These are phyloP conservation scores for Gastrolobium villosum DNA, from an alignment of 306 rosid genomes.

Conservation along the genomic window DNA sequence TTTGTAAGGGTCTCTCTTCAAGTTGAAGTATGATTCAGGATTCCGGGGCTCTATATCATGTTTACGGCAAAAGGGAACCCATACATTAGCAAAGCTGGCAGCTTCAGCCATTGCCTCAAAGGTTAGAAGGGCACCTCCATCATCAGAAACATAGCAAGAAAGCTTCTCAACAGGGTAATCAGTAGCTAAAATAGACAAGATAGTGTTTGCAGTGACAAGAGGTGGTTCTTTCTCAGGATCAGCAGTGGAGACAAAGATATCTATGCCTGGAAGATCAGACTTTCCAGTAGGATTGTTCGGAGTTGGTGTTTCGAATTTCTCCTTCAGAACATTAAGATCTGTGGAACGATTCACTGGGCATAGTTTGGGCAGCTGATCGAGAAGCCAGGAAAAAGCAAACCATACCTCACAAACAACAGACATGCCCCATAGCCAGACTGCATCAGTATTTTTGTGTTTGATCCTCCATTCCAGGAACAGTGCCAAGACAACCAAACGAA, in stretches of 20 bases:
- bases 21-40: constrained; percentile 87
- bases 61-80: constrained; percentile 97
- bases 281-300: constrained; percentile 84
- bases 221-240: constrained; percentile 98
- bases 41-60: constrained; percentile 92
- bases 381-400: constrained; percentile 97
- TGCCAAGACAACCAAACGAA: constrained; percentile 75
- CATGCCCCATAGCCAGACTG: constrained; percentile 96
- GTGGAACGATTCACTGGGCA: constrained; percentile 87
- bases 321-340: constrained; percentile 85
- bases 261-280: constrained; percentile 95
- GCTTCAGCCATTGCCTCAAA: constrained; percentile 99
- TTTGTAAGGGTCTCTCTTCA: constrained; percentile 91
- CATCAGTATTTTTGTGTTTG: constrained; percentile 71
- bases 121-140: constrained; percentile 94
- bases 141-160: constrained; percentile 96
- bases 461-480: constrained; percentile 84
- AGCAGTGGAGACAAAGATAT: constrained; percentile 91
- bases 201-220: constrained; percentile 93
- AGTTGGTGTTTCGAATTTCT: constrained; percentile 79
- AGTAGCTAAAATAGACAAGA: constrained; percentile 87
- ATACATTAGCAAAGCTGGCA: constrained; percentile 84
- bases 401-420: constrained; percentile 92
- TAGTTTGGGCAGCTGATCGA: constrained; percentile 88
- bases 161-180: constrained; percentile 94